Evolutionary conservation across 2,329 filamentous ascomycete genomes (phyloP), one percentile per base, ranked within the genome.

Genomic region (Hypoxylon sp.): DNA sequence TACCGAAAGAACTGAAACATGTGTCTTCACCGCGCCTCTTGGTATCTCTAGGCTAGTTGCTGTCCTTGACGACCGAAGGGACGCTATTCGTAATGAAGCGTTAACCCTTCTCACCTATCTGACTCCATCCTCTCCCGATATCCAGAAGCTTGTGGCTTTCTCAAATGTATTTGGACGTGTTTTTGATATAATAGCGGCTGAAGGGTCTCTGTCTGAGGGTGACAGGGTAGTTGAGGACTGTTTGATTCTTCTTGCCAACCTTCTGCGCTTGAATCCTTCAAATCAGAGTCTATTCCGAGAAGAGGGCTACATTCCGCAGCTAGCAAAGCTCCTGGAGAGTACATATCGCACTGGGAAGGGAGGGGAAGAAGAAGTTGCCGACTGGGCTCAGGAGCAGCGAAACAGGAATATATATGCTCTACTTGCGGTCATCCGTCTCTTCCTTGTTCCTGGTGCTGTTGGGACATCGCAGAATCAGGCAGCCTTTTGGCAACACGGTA

Each of bases 231-330:
- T 98, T 2, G 95, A 98, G 80, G 96, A 99, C 79, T 98, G 94
- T 74, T 84, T 99, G 19, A 95, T 96, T 63, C 84, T 99, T 58
- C 84, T 98, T 53, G 94, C 94, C 46, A 98, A 98, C 78, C 87
- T 99, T 11, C 84, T 99, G 29, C 89, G 92, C 35, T 87, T 94
- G 74, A 98, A 98, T 77, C 84, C 90, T 1, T 96, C 94, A 1
- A 99, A 99, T 76, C 96, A 99, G 80, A 93, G 94, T 10, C 90
- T 95, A 62, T 98, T 99, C 79, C 88, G 95, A 63, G 96, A 99
- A 78, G 95, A 93, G 48, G 94, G 94, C 0, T 94, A 91, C 76
- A 89, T 97, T 13, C 86, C 87, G 22, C 91, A 90, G 72, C 83
- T 98, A 52, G 87, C 90, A 14, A 86, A 87, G 39, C 83, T 98